Percentiles rank a stretch among this genome's conserved stretches.
These are phyloP conservation scores for Ustilaginoidea virens DNA, from an alignment of 2,329 filamentous ascomycete species.

Conservation along the genomic window DNA sequence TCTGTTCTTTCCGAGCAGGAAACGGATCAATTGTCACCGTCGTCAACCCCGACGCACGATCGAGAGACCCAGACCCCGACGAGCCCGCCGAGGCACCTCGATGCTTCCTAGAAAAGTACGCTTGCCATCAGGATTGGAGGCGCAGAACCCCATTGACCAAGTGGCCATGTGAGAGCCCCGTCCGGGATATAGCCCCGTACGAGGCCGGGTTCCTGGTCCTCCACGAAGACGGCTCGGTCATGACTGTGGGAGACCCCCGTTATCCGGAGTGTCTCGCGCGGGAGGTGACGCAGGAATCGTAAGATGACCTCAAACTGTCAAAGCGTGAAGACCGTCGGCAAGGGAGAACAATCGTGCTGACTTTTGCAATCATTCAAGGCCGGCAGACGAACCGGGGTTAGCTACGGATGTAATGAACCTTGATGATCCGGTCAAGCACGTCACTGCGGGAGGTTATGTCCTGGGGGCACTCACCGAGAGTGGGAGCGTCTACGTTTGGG, in stretches of 20 bases:
- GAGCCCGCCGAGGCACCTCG: background rate
- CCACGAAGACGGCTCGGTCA: slow-evolving; percentile 26
- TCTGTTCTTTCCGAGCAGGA: slow-evolving; percentile 1
- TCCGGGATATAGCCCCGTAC: slow-evolving; percentile 29
- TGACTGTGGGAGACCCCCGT: slow-evolving; percentile 42
- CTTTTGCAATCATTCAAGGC: too few relatives aligned
- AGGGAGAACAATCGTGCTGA: too few relatives aligned
- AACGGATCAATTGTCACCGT: slow-evolving; percentile 1
- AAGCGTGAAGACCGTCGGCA: too few relatives aligned
- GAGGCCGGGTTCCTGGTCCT: slow-evolving; percentile 34
- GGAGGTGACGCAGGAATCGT: slow-evolving; percentile 22
- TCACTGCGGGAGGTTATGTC: slow-evolving; percentile 41
- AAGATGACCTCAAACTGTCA: slow-evolving; percentile 4
- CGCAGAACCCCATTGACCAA: slow-evolving; percentile 2
- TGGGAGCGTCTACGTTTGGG: slow-evolving; percentile 47
- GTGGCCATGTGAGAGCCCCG: slow-evolving; percentile 11
- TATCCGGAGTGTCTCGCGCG: slow-evolving; percentile 42
- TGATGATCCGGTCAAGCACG: slow-evolving; percentile 33
- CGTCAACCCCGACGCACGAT: background rate
- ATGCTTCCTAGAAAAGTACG: slow-evolving; percentile 9
- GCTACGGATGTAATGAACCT: slow-evolving; percentile 36
- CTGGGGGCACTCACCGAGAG: slow-evolving; percentile 41
- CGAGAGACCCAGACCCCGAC: background rate
- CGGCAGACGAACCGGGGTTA: slow-evolving; percentile 27
- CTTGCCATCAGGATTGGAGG: slow-evolving; percentile 9